Evolutionary conservation across 2,329 filamentous ascomycete species (phyloP).

Genomic region (Diplodia seriata): DNA sequence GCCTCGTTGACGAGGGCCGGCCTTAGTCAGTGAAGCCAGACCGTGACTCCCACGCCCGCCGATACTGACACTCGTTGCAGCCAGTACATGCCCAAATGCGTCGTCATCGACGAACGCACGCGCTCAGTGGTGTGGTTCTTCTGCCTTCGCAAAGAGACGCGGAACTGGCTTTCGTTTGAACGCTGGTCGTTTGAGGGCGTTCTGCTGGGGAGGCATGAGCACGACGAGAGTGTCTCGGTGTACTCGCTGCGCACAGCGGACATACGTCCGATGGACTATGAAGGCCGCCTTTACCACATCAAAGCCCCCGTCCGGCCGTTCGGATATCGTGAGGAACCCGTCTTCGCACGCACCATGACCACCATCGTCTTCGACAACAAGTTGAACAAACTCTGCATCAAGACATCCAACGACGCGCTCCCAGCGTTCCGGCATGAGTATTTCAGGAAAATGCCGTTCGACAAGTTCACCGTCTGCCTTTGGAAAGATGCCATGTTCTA

Average conservation of each 20-base stretch:
- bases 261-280: conserved; percentile 24
- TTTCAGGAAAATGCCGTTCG: conserved; percentile 16
- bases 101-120: conserved; percentile 14
- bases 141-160: conserved; percentile 15
- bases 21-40: conserved; percentile 26
- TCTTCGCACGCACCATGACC: conserved; percentile 18
- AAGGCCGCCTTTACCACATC: conserved; percentile 21
- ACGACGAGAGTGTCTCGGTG: conserved; percentile 8
- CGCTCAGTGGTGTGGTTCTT: conserved; percentile 24
- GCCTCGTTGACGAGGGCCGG: conserved; percentile 22
- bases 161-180: conserved; percentile 25
- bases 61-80: conserved; percentile 5
- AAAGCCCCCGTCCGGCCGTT: conserved; percentile 20
- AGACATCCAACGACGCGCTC: conserved; percentile 7
- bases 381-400: conserved; percentile 10
- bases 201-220: conserved; percentile 12
- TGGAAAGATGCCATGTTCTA: conserved; percentile 22
- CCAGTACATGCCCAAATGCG: conserved; percentile 28
- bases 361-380: conserved; percentile 26
- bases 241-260: conserved; percentile 18
- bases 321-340: conserved; percentile 13
- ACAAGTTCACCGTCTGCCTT: conserved; percentile 23
- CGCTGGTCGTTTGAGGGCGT: conserved; percentile 25
- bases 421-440: conserved; percentile 9
- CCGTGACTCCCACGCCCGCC: background rate